Evolutionary conservation across 1,284 basidiomycete genomes (phyloP).

Genomic region (Chondrostereum purpureum): DNA sequence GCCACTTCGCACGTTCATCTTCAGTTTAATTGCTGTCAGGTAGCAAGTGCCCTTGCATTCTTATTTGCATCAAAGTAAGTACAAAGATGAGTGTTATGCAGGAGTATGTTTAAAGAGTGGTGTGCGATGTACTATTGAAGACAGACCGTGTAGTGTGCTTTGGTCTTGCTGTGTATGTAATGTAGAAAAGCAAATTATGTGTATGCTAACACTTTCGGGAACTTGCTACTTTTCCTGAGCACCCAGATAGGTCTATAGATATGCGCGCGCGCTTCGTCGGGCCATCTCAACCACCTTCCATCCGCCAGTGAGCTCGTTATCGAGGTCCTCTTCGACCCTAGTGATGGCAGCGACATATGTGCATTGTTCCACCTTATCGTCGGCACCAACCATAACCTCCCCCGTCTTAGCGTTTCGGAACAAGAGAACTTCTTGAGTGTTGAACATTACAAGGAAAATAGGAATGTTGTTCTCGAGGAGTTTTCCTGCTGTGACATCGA

Average conservation of each 20-base stretch:
- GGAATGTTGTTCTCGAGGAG: conserved; percentile 87
- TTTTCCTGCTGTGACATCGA: conserved; percentile 83
- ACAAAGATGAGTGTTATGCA: no score
- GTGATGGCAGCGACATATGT: conserved; percentile 92
- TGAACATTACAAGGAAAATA: conserved; percentile 82
- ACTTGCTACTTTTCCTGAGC: no score
- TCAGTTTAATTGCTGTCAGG: no score
- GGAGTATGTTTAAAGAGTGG: no score
- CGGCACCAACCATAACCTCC: conserved; percentile 82
- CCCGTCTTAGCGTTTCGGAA: conserved; percentile 88
- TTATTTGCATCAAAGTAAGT: no score
- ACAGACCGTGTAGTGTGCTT: no score
- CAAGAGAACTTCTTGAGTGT: conserved; percentile 89
- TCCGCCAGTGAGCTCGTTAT: conserved; percentile 91
- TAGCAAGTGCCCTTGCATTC: no score
- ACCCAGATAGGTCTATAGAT: conserved; percentile 37
- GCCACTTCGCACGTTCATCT: no score
- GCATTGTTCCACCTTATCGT: conserved; percentile 88
- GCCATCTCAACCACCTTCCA: conserved; percentile 96
- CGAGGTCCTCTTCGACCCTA: conserved; percentile 77
- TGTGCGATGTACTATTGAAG: no score
- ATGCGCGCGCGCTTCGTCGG: conserved; percentile 41
- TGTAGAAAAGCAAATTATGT: no score
- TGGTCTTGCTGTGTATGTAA: no score
- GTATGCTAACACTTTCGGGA: no score